Evolutionary conservation across 2,329 filamentous ascomycete genomes (phyloP).

Genomic region (Talaromyces islandicus): DNA sequence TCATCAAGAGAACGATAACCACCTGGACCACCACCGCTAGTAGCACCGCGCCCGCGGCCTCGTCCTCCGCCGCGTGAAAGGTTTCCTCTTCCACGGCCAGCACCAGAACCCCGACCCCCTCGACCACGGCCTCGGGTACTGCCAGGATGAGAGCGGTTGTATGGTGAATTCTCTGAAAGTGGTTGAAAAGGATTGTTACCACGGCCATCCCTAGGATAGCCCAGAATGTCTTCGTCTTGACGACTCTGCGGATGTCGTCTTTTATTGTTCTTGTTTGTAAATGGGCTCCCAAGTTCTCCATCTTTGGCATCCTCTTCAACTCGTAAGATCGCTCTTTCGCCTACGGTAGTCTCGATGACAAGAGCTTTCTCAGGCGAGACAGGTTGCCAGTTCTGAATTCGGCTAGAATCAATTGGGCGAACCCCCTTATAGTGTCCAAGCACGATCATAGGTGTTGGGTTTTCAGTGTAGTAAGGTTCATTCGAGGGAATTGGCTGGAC

Average conservation of each 20-base stretch:
- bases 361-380: slow-evolving; percentile 65
- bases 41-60: slow-evolving; percentile 43
- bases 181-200: slow-evolving; percentile 20
- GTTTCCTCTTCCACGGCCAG: slow-evolving; percentile 29
- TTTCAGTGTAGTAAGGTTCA: slow-evolving; percentile 70
- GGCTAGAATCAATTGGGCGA: slow-evolving; percentile 70
- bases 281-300: slow-evolving; percentile 58
- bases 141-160: slow-evolving; percentile 20
- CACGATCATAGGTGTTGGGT: slow-evolving; percentile 70
- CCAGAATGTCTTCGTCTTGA: slow-evolving; percentile 46
- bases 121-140: slow-evolving; percentile 40
- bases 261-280: slow-evolving; percentile 56
- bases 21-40: slow-evolving; percentile 36
- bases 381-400: slow-evolving; percentile 79
- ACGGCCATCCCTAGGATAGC: slow-evolving; percentile 27
- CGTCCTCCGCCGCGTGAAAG: slow-evolving; percentile 32
- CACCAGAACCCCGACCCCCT: slow-evolving; percentile 30
- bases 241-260: slow-evolving; percentile 52
- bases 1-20: slow-evolving; percentile 66
- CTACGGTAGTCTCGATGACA: slow-evolving; percentile 75
- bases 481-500: slow-evolving; percentile 66
- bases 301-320: slow-evolving; percentile 69
- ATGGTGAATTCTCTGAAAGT: slow-evolving; percentile 18
- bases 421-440: slow-evolving; percentile 71
- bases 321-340: slow-evolving; percentile 76